Evolutionary conservation across 1,284 basidiomycete genomes (phyloP), one percentile per base, ranked within the genome.

Genomic region (Farysia itapuensis): DNA sequence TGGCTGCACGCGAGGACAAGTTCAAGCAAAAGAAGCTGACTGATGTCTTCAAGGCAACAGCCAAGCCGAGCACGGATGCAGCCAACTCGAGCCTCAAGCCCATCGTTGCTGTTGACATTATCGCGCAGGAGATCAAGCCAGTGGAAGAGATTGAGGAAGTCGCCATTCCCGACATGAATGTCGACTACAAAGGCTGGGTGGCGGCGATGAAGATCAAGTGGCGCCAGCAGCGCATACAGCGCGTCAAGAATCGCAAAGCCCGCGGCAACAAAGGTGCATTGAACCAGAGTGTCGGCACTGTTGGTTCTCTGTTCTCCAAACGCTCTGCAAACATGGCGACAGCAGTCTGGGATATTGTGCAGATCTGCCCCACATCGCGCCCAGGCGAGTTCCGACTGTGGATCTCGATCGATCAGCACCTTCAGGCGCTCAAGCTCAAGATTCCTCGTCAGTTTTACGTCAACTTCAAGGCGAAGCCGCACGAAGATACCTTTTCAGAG

Each of bases 21-120:
- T 96, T 96, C 81, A 92, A 90, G 75, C 95, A 99, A 77, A 92
- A 94, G 79, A 96, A 93, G 78, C 81, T 99, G 33, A 94, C 92
- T 0, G 91, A 96, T 70, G 96, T 97, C 80, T 98, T 98, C 80
- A 83, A 81, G 34, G 44, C 81, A 79, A 56, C 58, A 25, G 50
- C 50, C 24, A 64, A 58, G 30, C 70, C 71, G 14, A 18, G 30
- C 25, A 25, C 28, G 20, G 16, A 8, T 22, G 26, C 22, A 2
- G 70, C 67, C 22, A 80, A 12, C 18, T 4, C 16, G 21, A n/a
- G 13, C 8, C 2, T 28, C 4, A 19, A n/a, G 4, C 37, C 41
- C 2, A 31, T 43, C 5, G 36, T 29, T 20, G 45, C 56, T 25
- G 31, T 43, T 7, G 46, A 37, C 28, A 23, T 47, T 9, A 38